Conservation (phyloP, 2,329 filamentous ascomycete genomes). For the Botrytis byssoidea region DNA sequence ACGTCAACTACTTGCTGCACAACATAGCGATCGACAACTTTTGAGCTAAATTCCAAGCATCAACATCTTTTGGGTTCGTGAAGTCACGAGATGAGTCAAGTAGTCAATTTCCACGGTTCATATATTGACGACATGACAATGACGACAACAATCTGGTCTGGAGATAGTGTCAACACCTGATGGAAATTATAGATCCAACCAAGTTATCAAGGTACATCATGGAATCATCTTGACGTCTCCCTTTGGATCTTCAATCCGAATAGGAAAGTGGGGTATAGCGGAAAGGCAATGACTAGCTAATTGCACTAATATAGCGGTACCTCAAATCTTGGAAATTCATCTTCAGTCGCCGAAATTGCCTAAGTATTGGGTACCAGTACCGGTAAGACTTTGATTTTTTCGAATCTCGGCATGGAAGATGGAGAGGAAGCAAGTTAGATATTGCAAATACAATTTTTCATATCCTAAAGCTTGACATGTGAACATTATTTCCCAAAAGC, state of each 20-base stretch:
- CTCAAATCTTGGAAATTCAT: background rate
- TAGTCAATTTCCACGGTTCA: background rate
- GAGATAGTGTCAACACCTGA: background rate
- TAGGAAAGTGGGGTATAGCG: background rate
- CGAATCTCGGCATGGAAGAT: background rate
- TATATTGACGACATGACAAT: background rate
- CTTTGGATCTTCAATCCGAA: background rate
- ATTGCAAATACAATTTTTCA: background rate
- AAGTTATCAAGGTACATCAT: background rate
- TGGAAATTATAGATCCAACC: background rate
- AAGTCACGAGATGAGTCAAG: background rate
- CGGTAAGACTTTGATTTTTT: no score
- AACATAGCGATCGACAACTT: background rate
- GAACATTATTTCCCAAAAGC: constrained; percentile 22
- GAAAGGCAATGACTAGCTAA: background rate
- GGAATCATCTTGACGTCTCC: background rate
- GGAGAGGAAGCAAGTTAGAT: background rate
- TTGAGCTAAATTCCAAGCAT: background rate
- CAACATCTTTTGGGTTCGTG: background rate
- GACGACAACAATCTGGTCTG: background rate
- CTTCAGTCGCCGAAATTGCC: background rate
- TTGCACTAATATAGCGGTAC: background rate
- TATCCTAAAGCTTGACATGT: background rate
- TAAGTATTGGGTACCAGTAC: background rate
- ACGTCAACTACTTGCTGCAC: background rate